phyloP scores from a whole-genome alignment of 371 early-diverging fungal genomes.

The Mucor saturninus region DNA sequence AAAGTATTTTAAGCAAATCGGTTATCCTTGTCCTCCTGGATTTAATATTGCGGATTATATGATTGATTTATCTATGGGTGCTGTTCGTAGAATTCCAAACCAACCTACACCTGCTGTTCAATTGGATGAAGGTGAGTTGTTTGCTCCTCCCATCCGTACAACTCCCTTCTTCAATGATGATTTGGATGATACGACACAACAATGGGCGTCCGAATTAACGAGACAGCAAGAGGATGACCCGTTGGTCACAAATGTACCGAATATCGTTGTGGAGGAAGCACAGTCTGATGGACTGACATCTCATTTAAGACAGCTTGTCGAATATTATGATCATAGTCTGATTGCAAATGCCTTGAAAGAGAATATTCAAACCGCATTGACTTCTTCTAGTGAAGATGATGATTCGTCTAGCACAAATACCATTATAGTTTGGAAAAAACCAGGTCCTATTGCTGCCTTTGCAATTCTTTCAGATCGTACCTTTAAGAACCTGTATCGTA shows the following conservation, averaged over 20 bases:
- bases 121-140: constrained; percentile 17
- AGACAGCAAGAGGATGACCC: constrained; percentile 10
- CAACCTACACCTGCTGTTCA: constrained; percentile 7
- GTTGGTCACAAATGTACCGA: background rate
- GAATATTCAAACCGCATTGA: constrained; percentile 49
- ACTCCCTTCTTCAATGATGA: constrained; percentile 19
- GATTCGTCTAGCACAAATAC: constrained; percentile 12
- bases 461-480: constrained; percentile 80
- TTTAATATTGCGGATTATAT: constrained; percentile 94
- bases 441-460: constrained; percentile 68
- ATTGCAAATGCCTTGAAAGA: constrained; percentile 46
- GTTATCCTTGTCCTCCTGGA: constrained; percentile 84
- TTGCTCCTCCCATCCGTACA: constrained; percentile 2
- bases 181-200: constrained; percentile 46
- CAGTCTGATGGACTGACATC: constrained; percentile 36
- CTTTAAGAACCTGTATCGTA: constrained; percentile 87
- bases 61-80: constrained; percentile 77
- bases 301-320: constrained; percentile 52
- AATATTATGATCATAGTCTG: constrained; percentile 51
- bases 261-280: constrained; percentile 36
- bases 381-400: constrained; percentile 19
- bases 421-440: constrained; percentile 54
- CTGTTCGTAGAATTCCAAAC: constrained; percentile 40
- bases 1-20: constrained; percentile 69
- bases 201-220: constrained; percentile 48